Base-by-base conservation (phyloP, 352 stramenopile genomes). In the Pythium sp. region DNA sequence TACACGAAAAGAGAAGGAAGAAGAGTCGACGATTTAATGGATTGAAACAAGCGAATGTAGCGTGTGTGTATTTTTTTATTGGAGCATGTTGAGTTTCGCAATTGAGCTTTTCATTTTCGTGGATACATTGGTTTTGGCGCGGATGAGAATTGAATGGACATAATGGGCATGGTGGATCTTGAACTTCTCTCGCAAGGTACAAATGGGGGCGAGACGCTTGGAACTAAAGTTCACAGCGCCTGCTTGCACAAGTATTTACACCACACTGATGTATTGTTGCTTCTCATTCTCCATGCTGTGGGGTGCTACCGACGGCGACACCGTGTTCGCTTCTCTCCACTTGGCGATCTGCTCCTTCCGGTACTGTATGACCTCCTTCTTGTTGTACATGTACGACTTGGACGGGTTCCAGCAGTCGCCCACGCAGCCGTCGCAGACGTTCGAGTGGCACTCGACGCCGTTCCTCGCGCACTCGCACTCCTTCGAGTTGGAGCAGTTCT, bases 391-490 rank as follows among this genome's bases (percentile, higher is more conserved):
- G 68, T 94, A 94, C 30, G 83, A 73, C 57, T 86, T 73, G 69
- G 82, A 77, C 46, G 86, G 84, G 59, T 95, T 95, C 57, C 75
- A 76, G 72, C 87, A 95, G 63, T 89, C 80, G 62, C 77, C 86
- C 5, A 72, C 78, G 62, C 87, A 95, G 36, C 87, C 87, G 58
- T 84, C 73, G 59, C 87, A 95, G 14, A 82, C 82, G 63, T 89
- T 88, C 46, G 86, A 79, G 65, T 93, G 85, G 70, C 88, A 95
- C 12, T 80, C 74, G 38, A 93, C 83, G 55, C 85, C 86, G 62
- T 92, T 93, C 41, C 75, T 72, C 1, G 80, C 80, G 68, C 87
- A 95, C 73, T 93, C 87, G 70, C 87, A 95, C 64, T 91, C 74
- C 8, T 69, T 67, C 24, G 73, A 57, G 60, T 78, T 90, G 58